Base-by-base conservation (phyloP, 163 green algal genomes). In the Volvox carteri region DNA sequence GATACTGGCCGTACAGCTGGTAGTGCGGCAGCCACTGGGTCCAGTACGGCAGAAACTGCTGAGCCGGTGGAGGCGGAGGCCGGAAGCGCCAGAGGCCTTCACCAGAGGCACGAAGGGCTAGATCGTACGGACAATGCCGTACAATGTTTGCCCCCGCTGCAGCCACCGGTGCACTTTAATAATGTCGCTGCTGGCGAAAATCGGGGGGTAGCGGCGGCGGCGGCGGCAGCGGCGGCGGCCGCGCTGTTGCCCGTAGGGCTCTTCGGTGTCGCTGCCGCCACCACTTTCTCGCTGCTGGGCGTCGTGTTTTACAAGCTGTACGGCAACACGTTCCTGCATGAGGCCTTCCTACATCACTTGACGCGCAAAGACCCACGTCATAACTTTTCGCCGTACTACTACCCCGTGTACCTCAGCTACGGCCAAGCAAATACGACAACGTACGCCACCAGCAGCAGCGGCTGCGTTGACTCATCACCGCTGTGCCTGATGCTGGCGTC, bases 301-400 rank as follows among this genome's bases (percentile, higher is more conserved):
- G 58, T 30, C 0, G 14, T 74, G 3, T 98, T 93, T 76, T 97
- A 95, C 78, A 2, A 5, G 16, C 44, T 96, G 41, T 99, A 99
- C 78, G 97, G 97, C 4, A 42, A 80, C 7, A 62, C 54, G 2
- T 99, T 98, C 85, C 60, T 99, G 70, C 77, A 97, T 6, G 95
- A 99, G 87, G 94, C 96, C 0, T 97, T 98, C 67, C 84, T 98
- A 41, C 97, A 99, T 90, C 97, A 99, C 77, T 52, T 95, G 7
- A 72, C 14, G 0, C 93, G 97, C 0, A 91, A 91, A 1, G 97
- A 99, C 83, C 97, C 95, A 2, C 92, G 96, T n/a, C 97, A 99
- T 93, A 99, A 98, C 91, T 99, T 99, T 84, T 97, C 96, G 19
- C 91, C 94, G 14, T 94, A 96, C 87, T 99, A 97, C 79, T 97